Conservation (phyloP, 2,329 filamentous ascomycete genomes). For the Dactylonectria estremocensis region DNA sequence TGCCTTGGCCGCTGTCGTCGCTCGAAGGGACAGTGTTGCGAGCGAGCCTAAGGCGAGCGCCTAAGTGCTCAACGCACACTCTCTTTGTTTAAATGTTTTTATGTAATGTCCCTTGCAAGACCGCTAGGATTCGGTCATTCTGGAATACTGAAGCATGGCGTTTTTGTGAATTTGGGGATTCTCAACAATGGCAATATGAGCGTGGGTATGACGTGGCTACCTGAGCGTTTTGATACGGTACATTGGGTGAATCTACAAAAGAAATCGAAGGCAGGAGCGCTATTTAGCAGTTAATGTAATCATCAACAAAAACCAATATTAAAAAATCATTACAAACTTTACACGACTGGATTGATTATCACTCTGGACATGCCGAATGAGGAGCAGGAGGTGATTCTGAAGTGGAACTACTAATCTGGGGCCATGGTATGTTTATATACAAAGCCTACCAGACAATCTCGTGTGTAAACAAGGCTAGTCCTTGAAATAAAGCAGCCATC, state of each 20-base stretch:
- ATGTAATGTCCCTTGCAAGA: background rate
- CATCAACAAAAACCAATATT: background rate
- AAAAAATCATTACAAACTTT: background rate
- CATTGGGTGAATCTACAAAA: slow-evolving; percentile 43
- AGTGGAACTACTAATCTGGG: too few relatives aligned
- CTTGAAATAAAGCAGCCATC: too few relatives aligned
- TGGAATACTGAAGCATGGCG: slow-evolving; percentile 21
- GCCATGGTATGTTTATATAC: too few relatives aligned
- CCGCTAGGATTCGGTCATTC: background rate
- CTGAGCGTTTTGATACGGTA: slow-evolving; percentile 21
- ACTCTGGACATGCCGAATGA: too few relatives aligned
- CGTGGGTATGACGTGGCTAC: slow-evolving; percentile 1
- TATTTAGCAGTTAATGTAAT: slow-evolving; percentile 5
- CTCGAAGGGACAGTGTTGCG: slow-evolving; percentile 41
- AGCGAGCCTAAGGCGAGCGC: slow-evolving; percentile 39
- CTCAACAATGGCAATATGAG: background rate
- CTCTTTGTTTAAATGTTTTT: background rate
- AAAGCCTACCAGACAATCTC: too few relatives aligned
- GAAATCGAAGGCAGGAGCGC: too few relatives aligned
- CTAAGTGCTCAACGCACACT: slow-evolving; percentile 19
- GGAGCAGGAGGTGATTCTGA: too few relatives aligned
- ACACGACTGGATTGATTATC: background rate
- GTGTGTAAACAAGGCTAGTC: too few relatives aligned
- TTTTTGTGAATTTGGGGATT: slow-evolving; percentile 11
- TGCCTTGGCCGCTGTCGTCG: slow-evolving; percentile 40